These are phyloP conservation scores for Metarhizium sp. DNA, from an alignment of 2,329 filamentous ascomycete species.

Conservation along the genomic window DNA sequence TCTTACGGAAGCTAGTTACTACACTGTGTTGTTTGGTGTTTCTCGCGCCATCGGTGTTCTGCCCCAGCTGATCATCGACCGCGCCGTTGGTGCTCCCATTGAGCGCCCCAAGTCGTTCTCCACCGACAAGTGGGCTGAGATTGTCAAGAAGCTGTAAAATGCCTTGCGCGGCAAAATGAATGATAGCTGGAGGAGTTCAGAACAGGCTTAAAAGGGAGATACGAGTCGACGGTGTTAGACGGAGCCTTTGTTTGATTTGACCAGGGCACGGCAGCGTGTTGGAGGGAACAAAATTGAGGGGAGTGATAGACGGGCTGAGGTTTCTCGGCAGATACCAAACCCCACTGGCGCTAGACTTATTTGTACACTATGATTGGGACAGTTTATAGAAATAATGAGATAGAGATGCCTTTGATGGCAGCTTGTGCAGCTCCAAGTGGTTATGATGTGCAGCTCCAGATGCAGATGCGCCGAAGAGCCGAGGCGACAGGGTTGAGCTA, in stretches of 20 bases:
- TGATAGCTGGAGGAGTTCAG: neutral
- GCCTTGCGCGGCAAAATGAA: neutral
- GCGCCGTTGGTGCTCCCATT: conserved; percentile 90
- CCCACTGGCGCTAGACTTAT: conserved; percentile 10
- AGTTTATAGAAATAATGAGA: conserved; percentile 12
- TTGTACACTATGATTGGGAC: conserved; percentile 15
- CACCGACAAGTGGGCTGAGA: conserved; percentile 92
- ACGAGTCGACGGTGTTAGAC: neutral
- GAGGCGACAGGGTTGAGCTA: neutral
- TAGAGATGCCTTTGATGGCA: neutral
- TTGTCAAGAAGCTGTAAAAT: conserved; percentile 80
- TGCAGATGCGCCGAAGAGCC: neutral
- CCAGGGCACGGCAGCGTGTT: neutral
- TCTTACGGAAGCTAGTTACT: conserved; percentile 97
- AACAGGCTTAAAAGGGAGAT: neutral
- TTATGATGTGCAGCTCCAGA: neutral
- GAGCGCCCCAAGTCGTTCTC: conserved; percentile 99
- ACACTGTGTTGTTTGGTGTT: conserved; percentile 99
- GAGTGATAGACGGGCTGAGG: conserved; percentile 9
- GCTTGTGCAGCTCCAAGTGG: neutral
- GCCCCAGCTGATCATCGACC: conserved; percentile 99
- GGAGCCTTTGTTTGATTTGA: neutral
- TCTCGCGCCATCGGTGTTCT: conserved; percentile 97
- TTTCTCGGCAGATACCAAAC: conserved; percentile 11
- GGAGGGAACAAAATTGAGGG: neutral